A percentile compares a stretch with the other conserved stretches of the same genome.
Evolutionary conservation across 2,329 filamentous ascomycete genomes (phyloP).

Genomic region (Teratosphaeriaceae sp.): DNA sequence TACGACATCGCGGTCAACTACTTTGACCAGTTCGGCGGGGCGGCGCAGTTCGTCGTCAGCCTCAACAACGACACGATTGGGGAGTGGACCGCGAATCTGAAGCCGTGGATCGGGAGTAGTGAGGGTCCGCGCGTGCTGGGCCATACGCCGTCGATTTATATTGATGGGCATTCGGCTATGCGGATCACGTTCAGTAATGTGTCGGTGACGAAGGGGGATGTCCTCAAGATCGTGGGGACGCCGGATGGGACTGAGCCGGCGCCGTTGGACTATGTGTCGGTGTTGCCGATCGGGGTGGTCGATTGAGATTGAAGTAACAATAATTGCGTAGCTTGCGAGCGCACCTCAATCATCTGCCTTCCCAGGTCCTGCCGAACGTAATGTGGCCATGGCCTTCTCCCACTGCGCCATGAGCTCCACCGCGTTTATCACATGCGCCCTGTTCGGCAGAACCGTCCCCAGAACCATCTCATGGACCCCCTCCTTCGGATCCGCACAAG

Average conservation of each 20-base stretch:
- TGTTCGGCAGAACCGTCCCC: slow-evolving; percentile 5
- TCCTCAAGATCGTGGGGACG: slow-evolving; percentile 49
- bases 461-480: slow-evolving; percentile 12
- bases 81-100: slow-evolving; percentile 46
- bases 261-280: slow-evolving; percentile 59
- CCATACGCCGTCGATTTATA: slow-evolving; percentile 49
- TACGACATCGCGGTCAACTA: slow-evolving; percentile 63
- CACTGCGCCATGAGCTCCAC: slow-evolving; percentile 9
- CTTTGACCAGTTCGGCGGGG: slow-evolving; percentile 56
- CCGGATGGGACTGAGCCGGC: slow-evolving; percentile 57
- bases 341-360: neutral
- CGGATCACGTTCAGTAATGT: slow-evolving; percentile 53
- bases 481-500: slow-evolving; percentile 10
- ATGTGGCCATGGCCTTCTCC: neutral
- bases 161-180: slow-evolving; percentile 61
- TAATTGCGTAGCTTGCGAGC: slow-evolving; percentile 46
- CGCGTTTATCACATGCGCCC: slow-evolving; percentile 8
- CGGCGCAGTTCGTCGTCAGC: slow-evolving; percentile 49
- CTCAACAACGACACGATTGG: slow-evolving; percentile 50
- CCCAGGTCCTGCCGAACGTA: slow-evolving; percentile 44
- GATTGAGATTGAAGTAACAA: slow-evolving; percentile 9
- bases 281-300: slow-evolving; percentile 50
- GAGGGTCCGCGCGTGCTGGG: slow-evolving; percentile 51
- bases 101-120: slow-evolving; percentile 26
- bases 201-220: slow-evolving; percentile 44